phyloP scores from a whole-genome alignment of 169 alveolate genomes.

The Plasmodium gaboni region DNA sequence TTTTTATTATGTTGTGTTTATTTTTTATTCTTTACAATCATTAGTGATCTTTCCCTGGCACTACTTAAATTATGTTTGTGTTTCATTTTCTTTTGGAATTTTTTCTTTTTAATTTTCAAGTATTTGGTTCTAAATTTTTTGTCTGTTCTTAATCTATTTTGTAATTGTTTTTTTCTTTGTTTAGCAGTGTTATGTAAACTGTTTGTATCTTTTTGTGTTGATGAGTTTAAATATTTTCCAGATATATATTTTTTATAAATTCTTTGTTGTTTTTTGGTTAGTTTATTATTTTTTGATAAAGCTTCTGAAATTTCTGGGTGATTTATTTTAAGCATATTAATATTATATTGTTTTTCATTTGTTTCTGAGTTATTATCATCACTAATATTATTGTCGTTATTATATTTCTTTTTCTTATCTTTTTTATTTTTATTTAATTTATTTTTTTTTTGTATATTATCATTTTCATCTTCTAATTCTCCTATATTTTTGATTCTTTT shows the following conservation, averaged over 20 bases:
- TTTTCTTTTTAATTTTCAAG: conserved; percentile 23
- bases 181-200: conserved; percentile 1
- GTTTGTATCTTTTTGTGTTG: not conserved
- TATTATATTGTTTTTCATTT: conserved; percentile 5
- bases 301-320: conserved; percentile 80
- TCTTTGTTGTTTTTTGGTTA: conserved; percentile 79
- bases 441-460: not conserved
- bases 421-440: too few species aligned
- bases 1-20: not conserved
- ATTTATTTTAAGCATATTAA: conserved; percentile 21
- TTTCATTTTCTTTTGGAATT: conserved; percentile 17
- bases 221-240: conserved; percentile 28
- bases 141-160: conserved; percentile 54
- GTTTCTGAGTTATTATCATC: not conserved
- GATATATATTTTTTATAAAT: conserved; percentile 57
- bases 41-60: conserved; percentile 45
- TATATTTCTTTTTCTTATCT: not conserved
- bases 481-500: conserved; percentile 80
- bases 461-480: conserved; percentile 77
- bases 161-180: conserved; percentile 26
- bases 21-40: conserved; percentile 29
- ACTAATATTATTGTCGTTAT: not conserved
- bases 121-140: conserved; percentile 25
- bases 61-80: conserved; percentile 35
- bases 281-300: conserved; percentile 63